phyloP scores from a whole-genome alignment of 129 eudicot genomes.

The Artemisia annua region DNA sequence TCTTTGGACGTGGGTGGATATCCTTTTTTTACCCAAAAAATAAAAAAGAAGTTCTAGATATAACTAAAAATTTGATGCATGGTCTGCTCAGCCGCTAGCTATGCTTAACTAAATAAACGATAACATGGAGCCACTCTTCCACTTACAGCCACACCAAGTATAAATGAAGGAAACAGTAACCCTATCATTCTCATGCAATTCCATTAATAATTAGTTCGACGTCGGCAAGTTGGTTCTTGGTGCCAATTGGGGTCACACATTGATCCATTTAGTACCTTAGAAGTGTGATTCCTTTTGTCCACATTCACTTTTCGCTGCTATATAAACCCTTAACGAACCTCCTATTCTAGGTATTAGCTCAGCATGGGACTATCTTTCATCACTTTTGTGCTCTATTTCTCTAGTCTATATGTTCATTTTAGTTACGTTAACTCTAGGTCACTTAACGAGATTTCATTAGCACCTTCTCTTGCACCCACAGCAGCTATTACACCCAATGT shows the following conservation, averaged over 20 bases:
- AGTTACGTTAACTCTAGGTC: constrained; percentile 35
- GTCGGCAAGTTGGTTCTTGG: constrained; percentile 27
- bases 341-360: constrained; percentile 26
- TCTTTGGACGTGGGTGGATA: too few species aligned
- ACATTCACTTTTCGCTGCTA: constrained; percentile 32
- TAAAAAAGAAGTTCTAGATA: too few species aligned
- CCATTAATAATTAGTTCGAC: constrained; percentile 8
- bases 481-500: constrained; percentile 8
- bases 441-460: constrained; percentile 39
- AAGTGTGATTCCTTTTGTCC: constrained; percentile 24
- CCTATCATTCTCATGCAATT: too few species aligned
- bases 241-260: constrained; percentile 53
- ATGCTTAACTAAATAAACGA: neutral
- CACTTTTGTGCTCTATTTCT: constrained; percentile 29
- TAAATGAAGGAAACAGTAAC: constrained; percentile 20
- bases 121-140: constrained; percentile 33
- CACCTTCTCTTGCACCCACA: constrained; percentile 65
- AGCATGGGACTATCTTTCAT: constrained; percentile 42
- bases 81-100: neutral
- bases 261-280: constrained; percentile 8
- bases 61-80: too few species aligned
- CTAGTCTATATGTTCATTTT: constrained; percentile 27
- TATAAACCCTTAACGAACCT: constrained; percentile 28
- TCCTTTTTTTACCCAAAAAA: too few species aligned
- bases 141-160: constrained; percentile 28